These are phyloP conservation scores for Ampelocalamus luodianensis DNA, from an alignment of 176 grass and related monocot species.

Conservation along the genomic window DNA sequence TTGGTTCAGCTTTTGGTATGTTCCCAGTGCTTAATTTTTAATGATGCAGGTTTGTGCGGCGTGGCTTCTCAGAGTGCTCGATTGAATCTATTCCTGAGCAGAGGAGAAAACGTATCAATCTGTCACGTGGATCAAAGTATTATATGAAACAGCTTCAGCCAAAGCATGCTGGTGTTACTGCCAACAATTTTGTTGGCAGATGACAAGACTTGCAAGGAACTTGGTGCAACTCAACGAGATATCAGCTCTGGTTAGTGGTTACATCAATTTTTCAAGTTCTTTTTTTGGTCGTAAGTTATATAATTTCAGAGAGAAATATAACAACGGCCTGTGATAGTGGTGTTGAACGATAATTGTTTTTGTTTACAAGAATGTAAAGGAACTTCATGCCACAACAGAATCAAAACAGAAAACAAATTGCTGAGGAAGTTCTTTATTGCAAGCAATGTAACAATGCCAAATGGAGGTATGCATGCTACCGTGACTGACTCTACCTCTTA, in stretches of 20 bases:
- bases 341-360: neutral
- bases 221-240: neutral
- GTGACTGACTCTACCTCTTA: neutral
- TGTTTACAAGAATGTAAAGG: neutral
- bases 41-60: slow-evolving; percentile 79
- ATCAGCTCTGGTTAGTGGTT: neutral
- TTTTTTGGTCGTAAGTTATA: neutral
- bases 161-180: slow-evolving; percentile 49
- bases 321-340: neutral
- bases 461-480: neutral
- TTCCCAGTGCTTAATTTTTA: slow-evolving; percentile 34
- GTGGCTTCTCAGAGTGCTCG: slow-evolving; percentile 75
- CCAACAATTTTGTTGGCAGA: slow-evolving; percentile 50
- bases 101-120: slow-evolving; percentile 75
- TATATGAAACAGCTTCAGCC: slow-evolving; percentile 76
- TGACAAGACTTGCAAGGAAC: slow-evolving; percentile 34
- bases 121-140: slow-evolving; percentile 85
- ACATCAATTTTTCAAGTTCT: neutral
- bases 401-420: neutral
- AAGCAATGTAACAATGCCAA: neutral
- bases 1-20: slow-evolving; percentile 6
- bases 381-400: neutral
- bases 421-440: slow-evolving; percentile 11
- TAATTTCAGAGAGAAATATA: neutral
- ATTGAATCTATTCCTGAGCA: slow-evolving; percentile 74